These are phyloP conservation scores for Mycena haematopus DNA, from an alignment of 768 basidiomycete species.

Conservation along the genomic window DNA sequence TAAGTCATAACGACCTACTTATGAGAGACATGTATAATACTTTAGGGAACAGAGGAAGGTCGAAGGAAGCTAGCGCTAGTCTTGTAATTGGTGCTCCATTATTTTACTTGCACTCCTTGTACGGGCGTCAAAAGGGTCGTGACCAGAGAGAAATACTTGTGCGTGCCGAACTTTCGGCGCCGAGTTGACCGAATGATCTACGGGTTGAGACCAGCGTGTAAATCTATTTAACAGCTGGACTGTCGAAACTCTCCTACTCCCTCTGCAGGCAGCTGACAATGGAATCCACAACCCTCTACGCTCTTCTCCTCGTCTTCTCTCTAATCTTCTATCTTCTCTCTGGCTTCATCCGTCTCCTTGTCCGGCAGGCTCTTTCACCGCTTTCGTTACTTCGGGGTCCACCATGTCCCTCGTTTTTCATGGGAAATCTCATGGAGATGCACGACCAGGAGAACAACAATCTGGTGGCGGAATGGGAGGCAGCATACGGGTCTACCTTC, in stretches of 20 bases:
- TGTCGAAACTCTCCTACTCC: slow-evolving; percentile 6
- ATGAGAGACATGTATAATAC: too few relatives aligned
- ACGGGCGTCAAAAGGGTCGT: too few relatives aligned
- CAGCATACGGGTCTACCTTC: slow-evolving; percentile 53
- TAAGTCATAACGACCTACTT: too few relatives aligned
- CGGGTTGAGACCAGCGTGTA: slow-evolving; percentile 5
- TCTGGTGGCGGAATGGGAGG: slow-evolving; percentile 54
- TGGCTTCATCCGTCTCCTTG: slow-evolving; percentile 47
- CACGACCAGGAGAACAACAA: slow-evolving; percentile 65
- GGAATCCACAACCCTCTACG: slow-evolving; percentile 15
- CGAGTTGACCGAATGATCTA: slow-evolving; percentile 15
- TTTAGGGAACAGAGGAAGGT: too few relatives aligned
- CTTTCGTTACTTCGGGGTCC: slow-evolving; percentile 55
- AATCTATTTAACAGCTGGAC: slow-evolving; percentile 16
- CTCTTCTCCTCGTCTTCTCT: slow-evolving; percentile 35
- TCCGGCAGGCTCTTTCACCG: slow-evolving; percentile 54
- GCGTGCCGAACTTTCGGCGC: slow-evolving; percentile 10
- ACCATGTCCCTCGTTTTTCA: slow-evolving; percentile 51
- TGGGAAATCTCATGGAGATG: slow-evolving; percentile 59
- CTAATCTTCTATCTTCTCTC: slow-evolving; percentile 33
- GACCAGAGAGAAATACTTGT: slow-evolving; percentile 1
- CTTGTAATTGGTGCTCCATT: too few relatives aligned
- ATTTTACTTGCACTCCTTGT: too few relatives aligned
- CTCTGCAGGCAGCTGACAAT: slow-evolving; percentile 23
- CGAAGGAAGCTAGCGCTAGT: too few relatives aligned